A percentile compares a stretch with the other conserved stretches of the same genome.
phyloP scores from a whole-genome alignment of 805 yeast genomes.

The Kockiozyma suomiensis region DNA sequence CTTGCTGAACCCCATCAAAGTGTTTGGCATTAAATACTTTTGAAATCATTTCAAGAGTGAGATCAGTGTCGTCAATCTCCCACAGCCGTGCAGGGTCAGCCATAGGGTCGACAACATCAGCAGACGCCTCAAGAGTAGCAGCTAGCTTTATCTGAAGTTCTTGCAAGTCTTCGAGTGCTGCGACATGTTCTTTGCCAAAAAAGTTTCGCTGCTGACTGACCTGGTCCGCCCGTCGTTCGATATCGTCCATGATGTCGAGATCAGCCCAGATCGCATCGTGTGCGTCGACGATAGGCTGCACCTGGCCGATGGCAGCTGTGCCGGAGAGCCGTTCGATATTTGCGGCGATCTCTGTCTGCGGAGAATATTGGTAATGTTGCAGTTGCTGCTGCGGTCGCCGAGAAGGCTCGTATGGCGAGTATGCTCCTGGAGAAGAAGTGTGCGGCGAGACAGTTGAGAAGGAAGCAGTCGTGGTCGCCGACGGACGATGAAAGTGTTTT shows the following conservation, averaged over 20 bases:
- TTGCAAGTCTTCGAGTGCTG: conserved; percentile 57
- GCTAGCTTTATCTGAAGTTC: conserved; percentile 57
- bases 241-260: conserved; percentile 82
- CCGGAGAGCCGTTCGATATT: conserved; percentile 19
- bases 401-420: not conserved
- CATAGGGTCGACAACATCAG: conserved; percentile 34
- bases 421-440: not conserved
- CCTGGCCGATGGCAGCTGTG: conserved; percentile 7
- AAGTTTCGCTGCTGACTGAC: conserved; percentile 42
- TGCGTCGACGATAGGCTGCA: conserved; percentile 45
- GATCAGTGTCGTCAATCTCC: conserved; percentile 28
- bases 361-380: not conserved
- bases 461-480: conserved; percentile 1
- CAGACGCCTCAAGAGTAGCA: conserved; percentile 45
- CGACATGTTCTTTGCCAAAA: conserved; percentile 50
- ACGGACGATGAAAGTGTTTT: not conserved
- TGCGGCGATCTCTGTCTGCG: conserved; percentile 15
- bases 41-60: conserved; percentile 26
- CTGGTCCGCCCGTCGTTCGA: conserved; percentile 57
- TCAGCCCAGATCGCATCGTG: conserved; percentile 87
- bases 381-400: not conserved
- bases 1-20: conserved; percentile 54
- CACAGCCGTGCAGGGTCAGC: conserved; percentile 36
- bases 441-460: not conserved
- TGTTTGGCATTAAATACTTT: conserved; percentile 52